These are phyloP conservation scores for Solanum rostratum DNA, from an alignment of 257 asterid species.

Conservation along the genomic window DNA sequence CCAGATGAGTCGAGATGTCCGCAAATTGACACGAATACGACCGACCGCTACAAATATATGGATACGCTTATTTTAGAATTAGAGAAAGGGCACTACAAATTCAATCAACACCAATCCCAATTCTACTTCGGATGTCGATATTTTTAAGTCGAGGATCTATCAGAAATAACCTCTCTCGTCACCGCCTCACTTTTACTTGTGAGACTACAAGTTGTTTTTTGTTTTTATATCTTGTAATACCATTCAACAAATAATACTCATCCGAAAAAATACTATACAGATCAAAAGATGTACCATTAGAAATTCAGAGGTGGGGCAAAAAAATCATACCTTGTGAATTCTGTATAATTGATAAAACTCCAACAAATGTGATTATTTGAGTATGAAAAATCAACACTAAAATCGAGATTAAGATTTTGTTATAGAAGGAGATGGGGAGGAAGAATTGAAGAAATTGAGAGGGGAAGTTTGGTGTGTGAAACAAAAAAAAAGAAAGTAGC, in stretches of 20 bases:
- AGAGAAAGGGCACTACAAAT: not conserved
- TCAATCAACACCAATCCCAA: not conserved
- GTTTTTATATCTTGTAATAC: not conserved
- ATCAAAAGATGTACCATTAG: not conserved
- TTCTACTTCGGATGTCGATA: not conserved
- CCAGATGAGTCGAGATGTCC: not conserved
- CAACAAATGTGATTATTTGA: too few species aligned
- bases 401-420: not conserved
- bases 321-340: not conserved
- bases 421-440: not conserved
- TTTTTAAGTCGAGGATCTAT: rapidly evolving
- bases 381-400: not conserved
- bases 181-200: too few species aligned
- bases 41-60: not conserved
- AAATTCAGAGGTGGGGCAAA: too few species aligned
- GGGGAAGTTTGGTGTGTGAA: too few species aligned
- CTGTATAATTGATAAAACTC: not conserved
- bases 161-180: not conserved
- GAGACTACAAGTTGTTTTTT: not conserved
- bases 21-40: not conserved
- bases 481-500: too few species aligned
- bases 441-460: not conserved
- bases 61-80: not conserved
- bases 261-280: not conserved
- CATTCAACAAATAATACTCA: not conserved